phyloP scores from a whole-genome alignment of 768 basidiomycete species.

The Cystofilobasidium ferigula region DNA sequence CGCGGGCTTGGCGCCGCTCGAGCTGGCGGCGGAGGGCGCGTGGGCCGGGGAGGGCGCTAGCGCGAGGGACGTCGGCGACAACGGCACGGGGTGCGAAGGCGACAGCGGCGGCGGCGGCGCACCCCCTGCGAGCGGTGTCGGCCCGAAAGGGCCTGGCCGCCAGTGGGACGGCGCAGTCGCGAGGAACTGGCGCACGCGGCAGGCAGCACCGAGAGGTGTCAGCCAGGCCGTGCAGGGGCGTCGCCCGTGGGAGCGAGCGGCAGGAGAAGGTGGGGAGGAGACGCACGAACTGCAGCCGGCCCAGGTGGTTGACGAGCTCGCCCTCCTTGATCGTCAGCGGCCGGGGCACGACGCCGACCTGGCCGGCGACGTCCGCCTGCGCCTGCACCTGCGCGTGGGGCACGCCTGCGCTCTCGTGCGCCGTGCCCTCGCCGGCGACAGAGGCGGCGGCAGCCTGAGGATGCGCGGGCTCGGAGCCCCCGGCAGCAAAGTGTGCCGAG shows the following conservation, averaged over 20 bases:
- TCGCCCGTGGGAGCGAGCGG: neutral
- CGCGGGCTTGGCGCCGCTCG: conserved; percentile 18
- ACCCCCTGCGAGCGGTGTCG: neutral
- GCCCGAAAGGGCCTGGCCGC: conserved; percentile 11
- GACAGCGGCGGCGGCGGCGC: conserved; percentile 4
- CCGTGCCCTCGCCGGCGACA: too few relatives aligned
- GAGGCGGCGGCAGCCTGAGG: too few relatives aligned
- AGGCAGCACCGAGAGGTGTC: neutral
- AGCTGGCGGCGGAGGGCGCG: neutral
- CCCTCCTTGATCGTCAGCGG: conserved; percentile 14
- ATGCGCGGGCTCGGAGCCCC: too few relatives aligned
- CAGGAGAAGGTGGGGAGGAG: neutral
- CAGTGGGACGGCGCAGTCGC: conserved; percentile 28
- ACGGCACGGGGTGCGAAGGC: conserved; percentile 10
- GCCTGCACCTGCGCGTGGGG: too few relatives aligned
- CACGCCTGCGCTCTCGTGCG: too few relatives aligned
- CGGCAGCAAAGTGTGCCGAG: too few relatives aligned
- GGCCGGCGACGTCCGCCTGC: too few relatives aligned
- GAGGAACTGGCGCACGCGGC: conserved; percentile 22
- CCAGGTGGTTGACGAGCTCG: conserved; percentile 22
- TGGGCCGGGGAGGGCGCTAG: neutral
- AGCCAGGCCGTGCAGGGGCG: neutral
- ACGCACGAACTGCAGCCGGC: conserved; percentile 24
- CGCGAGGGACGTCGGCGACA: neutral
- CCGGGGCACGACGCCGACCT: neutral